Evolutionary conservation across 1,284 basidiomycete species (phyloP).

Genomic region (Cryptococcus hybrid): DNA sequence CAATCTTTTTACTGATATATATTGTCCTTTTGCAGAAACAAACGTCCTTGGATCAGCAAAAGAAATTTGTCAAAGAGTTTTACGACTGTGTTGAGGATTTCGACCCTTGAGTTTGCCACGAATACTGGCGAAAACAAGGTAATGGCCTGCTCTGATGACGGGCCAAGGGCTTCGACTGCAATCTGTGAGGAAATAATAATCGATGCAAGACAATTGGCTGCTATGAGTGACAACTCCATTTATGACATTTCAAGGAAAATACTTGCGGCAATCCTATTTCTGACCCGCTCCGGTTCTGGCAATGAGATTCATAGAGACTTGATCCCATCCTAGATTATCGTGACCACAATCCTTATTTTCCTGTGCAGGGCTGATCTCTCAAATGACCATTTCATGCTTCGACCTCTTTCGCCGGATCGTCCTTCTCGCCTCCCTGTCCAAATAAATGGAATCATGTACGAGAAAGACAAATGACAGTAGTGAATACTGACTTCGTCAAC

Average conservation of each 20-base stretch:
- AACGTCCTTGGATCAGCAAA: conserved; percentile 68
- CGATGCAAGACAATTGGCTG: too few species aligned
- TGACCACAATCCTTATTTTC: conserved; percentile 43
- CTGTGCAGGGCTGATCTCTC: conserved; percentile 24
- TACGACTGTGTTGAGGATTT: conserved; percentile 77
- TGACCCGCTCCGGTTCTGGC: conserved; percentile 17
- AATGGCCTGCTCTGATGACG: too few species aligned
- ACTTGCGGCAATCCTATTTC: too few species aligned
- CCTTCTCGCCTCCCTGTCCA: too few species aligned
- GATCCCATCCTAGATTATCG: conserved; percentile 40
- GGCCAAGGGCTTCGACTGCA: too few species aligned
- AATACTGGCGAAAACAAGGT: too few species aligned
- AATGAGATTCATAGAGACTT: conserved; percentile 46
- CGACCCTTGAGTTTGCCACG: conserved; percentile 46
- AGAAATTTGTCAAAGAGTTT: conserved; percentile 76
- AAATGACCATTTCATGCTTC: conserved; percentile 19
- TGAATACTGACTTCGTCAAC: conserved; percentile 72
- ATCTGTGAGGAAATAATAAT: too few species aligned
- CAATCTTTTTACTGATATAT: neutral
- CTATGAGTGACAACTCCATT: neutral
- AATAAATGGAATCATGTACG: too few species aligned
- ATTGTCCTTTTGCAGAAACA: conserved; percentile 50
- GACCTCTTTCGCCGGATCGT: too few species aligned
- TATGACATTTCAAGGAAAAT: too few species aligned
- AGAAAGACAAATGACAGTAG: conserved; percentile 63